phyloP scores from a whole-genome alignment of 2,329 filamentous ascomycete species.

The Colletotrichum navitas region DNA sequence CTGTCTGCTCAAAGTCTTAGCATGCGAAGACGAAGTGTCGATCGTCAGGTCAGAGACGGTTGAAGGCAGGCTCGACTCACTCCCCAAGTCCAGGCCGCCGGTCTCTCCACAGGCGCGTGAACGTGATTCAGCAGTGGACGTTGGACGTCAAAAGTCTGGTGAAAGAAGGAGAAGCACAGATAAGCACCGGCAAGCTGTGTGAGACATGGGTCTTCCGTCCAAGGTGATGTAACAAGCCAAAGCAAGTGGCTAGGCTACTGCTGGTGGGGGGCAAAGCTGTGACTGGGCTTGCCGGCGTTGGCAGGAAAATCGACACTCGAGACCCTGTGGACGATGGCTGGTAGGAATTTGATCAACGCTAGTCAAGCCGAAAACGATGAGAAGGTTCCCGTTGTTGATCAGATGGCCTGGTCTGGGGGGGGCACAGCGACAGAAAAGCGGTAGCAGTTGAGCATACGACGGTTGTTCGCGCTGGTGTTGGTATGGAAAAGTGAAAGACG shows the following conservation, averaged over 20 bases:
- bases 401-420: slow-evolving; percentile 28
- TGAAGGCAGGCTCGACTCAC: slow-evolving; percentile 30
- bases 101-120: slow-evolving; percentile 16
- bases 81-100: slow-evolving; percentile 16
- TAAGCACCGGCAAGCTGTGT: slow-evolving; percentile 31
- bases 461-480: slow-evolving; percentile 6
- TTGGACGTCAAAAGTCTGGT: slow-evolving; percentile 28
- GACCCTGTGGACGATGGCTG: slow-evolving; percentile 31
- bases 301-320: slow-evolving; percentile 26
- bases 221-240: slow-evolving; percentile 39
- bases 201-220: slow-evolving; percentile 38
- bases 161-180: slow-evolving; percentile 34
- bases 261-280: slow-evolving; percentile 32
- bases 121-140: slow-evolving; percentile 20
- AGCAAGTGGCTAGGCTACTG: slow-evolving; percentile 33
- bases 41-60: slow-evolving; percentile 16
- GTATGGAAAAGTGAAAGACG: slow-evolving; percentile 19
- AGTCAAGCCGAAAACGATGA: slow-evolving; percentile 34
- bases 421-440: slow-evolving; percentile 22
- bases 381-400: slow-evolving; percentile 34
- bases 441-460: slow-evolving; percentile 25
- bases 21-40: slow-evolving; percentile 14
- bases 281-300: slow-evolving; percentile 33
- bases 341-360: slow-evolving; percentile 36
- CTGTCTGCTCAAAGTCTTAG: slow-evolving; percentile 33